Evolutionary conservation across 768 basidiomycete species (phyloP).

Genomic region (Punctularia strigosozonata): DNA sequence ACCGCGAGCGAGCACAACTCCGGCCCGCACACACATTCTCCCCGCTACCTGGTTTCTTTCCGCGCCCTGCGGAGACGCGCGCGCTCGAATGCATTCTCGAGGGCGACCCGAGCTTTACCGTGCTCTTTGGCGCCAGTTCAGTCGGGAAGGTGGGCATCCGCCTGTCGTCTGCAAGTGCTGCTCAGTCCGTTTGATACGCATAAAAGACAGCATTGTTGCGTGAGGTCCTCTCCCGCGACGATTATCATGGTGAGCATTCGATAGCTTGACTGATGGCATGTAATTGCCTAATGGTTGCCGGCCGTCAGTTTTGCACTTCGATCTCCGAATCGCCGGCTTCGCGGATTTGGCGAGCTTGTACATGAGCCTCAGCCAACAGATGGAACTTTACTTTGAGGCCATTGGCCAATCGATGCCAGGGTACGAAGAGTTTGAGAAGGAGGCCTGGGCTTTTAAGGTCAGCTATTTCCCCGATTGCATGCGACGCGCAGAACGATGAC

Average conservation of each 20-base stretch:
- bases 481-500: constrained; percentile 4
- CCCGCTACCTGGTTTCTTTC: constrained; percentile 62
- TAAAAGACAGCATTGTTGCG: constrained; percentile 63
- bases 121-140: constrained; percentile 71
- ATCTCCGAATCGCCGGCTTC: constrained; percentile 75
- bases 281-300: too few species aligned
- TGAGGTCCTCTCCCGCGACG: constrained; percentile 56
- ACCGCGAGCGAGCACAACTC: constrained; percentile 50
- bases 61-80: constrained; percentile 52
- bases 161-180: too few species aligned
- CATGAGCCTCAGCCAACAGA: constrained; percentile 63
- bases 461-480: constrained; percentile 1
- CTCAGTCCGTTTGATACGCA: too few species aligned
- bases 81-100: constrained; percentile 56
- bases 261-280: too few species aligned
- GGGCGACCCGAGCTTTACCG: constrained; percentile 67
- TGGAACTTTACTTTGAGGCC: constrained; percentile 66
- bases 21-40: constrained; percentile 71
- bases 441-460: constrained; percentile 74
- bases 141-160: constrained; percentile 60
- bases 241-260: too few species aligned
- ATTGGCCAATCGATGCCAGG: constrained; percentile 49
- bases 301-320: constrained; percentile 78
- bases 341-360: constrained; percentile 74
- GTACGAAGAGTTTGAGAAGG: constrained; percentile 61